Base-by-base conservation (phyloP, 306 rosid genomes). In the Quercus parvula region DNA sequence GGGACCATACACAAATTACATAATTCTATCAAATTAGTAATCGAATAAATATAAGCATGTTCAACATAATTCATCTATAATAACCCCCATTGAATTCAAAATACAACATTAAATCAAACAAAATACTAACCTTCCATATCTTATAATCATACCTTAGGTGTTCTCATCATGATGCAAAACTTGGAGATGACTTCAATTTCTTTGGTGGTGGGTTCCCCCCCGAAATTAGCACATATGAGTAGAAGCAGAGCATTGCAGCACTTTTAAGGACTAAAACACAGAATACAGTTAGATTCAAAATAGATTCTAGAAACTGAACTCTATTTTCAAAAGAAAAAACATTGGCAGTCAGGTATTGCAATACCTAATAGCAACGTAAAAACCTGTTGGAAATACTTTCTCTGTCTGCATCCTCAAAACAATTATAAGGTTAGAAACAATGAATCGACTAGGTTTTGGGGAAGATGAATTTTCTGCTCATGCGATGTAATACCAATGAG, bases 201-300 rank as follows among this genome's bases (percentile, higher is more conserved):
- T 92, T 94, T 19, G 99, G 95, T 49, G 99, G 97, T 17, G 99
- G 99, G 78, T 92, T 94, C 77, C 99, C 97, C 74, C 99, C 97
- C 1, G 92, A 78, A 33, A 87, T 74, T 73, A 94, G 56, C 76
- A 92, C 97, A 56, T 92, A 91, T 1, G 90, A 83, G 79, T 94
- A 94, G 84, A 94, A 94, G 89, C 95, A 89, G 25, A 94, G 84
- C 99, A 94, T 94, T 77, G 97, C 97, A 87, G 97, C 92, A 77
- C 97, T 92, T 85, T 51, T 18, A 66, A 20, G 28, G 38, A 33
- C 41, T 74, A 74, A 67, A 12, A 46, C 15, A 58, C 24, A 5
- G 7, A 41, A 70, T 30, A 31, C 68, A 67, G 17, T 25, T 13
- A 63, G 57, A 58, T 64, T 82, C 77, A 44, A 79, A 51, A 55